Percentiles rank a stretch among this genome's conserved stretches.
These are phyloP conservation scores for Lagenaria siceraria DNA, from an alignment of 306 rosid genomes.

Conservation along the genomic window DNA sequence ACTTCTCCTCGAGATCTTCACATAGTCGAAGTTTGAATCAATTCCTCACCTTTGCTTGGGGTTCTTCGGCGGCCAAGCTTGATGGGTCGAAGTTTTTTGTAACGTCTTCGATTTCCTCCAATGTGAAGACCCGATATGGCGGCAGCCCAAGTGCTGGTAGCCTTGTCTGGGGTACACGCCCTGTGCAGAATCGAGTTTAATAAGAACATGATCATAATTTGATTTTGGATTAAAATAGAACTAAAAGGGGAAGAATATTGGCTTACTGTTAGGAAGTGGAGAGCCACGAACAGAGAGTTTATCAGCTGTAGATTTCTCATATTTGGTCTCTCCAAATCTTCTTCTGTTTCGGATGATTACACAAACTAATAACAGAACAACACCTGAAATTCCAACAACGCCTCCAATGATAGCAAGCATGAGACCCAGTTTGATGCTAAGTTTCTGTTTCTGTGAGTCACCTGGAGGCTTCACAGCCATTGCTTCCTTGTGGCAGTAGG, in stretches of 20 bases:
- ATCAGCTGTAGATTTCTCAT: constrained; percentile 25
- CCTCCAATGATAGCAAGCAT: constrained; percentile 46
- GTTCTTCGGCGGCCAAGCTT: constrained; percentile 41
- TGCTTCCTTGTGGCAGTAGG: constrained; percentile 43
- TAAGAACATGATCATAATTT: background rate
- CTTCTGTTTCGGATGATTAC: constrained; percentile 28
- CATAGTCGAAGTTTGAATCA: background rate
- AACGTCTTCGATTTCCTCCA: constrained; percentile 76
- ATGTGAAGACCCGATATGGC: constrained; percentile 47
- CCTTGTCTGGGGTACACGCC: constrained; percentile 41
- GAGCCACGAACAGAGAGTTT: constrained; percentile 19
- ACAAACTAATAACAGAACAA: constrained; percentile 32
- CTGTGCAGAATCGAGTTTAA: constrained; percentile 17
- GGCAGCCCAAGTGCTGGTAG: constrained; percentile 40
- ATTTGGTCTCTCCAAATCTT: constrained; percentile 9
- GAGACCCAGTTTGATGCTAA: constrained; percentile 26
- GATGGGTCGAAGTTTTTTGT: constrained; percentile 56
- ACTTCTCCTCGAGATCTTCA: background rate
- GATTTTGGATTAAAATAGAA: background rate
- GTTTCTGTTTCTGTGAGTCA: constrained; percentile 17
- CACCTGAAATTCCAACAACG: constrained; percentile 24
- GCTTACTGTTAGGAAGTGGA: constrained; percentile 24
- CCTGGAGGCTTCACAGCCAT: constrained; percentile 48
- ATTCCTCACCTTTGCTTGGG: constrained; percentile 48
- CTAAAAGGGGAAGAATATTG: constrained; percentile 15